phyloP scores from a whole-genome alignment of 2,329 filamentous ascomycete species.

The Cytospora mali region DNA sequence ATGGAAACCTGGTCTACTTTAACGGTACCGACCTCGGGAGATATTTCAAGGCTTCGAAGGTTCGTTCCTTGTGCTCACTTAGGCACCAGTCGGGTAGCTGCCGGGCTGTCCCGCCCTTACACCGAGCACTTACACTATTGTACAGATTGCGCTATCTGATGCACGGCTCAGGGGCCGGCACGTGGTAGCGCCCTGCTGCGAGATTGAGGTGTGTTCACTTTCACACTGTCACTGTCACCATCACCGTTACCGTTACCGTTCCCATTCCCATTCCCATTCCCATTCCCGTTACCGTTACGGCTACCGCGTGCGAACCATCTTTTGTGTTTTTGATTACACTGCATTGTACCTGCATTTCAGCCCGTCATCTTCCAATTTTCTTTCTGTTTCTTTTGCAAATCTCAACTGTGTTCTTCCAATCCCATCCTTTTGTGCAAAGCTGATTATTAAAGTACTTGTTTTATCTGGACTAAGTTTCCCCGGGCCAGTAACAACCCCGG shows the following conservation, averaged over 20 bases:
- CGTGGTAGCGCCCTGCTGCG: background rate
- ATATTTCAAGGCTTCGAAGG: too few relatives aligned
- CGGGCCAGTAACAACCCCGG: background rate
- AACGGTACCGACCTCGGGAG: too few relatives aligned
- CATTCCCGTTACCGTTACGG: too few relatives aligned
- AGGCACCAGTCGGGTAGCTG: too few relatives aligned
- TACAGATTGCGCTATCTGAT: background rate
- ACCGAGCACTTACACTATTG: background rate
- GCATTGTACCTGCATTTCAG: background rate
- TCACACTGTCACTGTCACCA: too few relatives aligned
- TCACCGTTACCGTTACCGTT: too few relatives aligned
- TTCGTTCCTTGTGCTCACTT: too few relatives aligned
- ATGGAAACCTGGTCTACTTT: too few relatives aligned
- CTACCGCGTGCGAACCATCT: background rate
- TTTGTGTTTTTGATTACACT: background rate
- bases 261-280: too few relatives aligned
- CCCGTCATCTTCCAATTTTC: background rate
- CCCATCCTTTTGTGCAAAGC: background rate
- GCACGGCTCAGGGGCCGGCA: background rate
- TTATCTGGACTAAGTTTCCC: background rate
- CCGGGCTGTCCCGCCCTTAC: background rate
- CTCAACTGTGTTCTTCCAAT: background rate
- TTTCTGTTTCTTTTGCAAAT: background rate
- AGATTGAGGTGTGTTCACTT: background rate
- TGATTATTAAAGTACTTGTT: background rate